A percentile compares a stretch with the other conserved stretches of the same genome.
These are phyloP conservation scores for Aeminium ludgeri DNA, from an alignment of 495 filamentous ascomycete genomes.

Conservation along the genomic window DNA sequence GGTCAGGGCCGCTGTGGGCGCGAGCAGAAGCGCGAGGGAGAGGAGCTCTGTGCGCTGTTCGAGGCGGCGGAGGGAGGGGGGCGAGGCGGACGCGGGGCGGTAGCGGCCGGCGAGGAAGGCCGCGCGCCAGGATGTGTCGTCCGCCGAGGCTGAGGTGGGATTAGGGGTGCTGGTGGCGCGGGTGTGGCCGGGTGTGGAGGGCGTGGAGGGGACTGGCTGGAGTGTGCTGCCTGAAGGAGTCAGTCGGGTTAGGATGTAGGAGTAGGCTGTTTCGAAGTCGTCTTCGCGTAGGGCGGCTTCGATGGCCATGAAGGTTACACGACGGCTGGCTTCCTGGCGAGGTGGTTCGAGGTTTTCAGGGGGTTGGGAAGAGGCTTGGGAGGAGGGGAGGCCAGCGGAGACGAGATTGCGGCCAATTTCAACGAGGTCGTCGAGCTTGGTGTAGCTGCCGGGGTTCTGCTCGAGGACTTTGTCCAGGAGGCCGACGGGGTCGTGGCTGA, in stretches of 20 bases:
- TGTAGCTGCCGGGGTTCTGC: conserved; percentile 74
- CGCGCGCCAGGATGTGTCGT: conserved; percentile 84
- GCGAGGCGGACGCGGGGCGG: conserved; percentile 34
- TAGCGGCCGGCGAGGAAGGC: conserved; percentile 78
- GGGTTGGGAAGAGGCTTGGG: neutral
- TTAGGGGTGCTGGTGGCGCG: conserved; percentile 1
- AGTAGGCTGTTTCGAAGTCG: conserved; percentile 95
- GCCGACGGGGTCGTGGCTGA: conserved; percentile 68
- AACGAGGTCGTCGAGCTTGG: conserved; percentile 68
- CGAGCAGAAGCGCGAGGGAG: conserved; percentile 64
- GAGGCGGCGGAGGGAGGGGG: conserved; percentile 40
- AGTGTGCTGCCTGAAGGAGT: conserved; percentile 4
- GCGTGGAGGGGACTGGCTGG: neutral
- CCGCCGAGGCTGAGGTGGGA: conserved; percentile 21
- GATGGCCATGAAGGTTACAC: conserved; percentile 77
- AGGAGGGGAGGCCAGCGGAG: conserved; percentile 38
- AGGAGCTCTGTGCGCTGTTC: conserved; percentile 86
- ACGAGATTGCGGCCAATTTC: conserved; percentile 62
- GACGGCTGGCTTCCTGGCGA: conserved; percentile 32
- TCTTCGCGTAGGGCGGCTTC: conserved; percentile 69
- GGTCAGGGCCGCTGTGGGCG: conserved; percentile 57
- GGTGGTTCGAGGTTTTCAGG: conserved; percentile 18
- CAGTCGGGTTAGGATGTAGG: conserved; percentile 64
- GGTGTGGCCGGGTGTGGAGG: conserved; percentile 4
- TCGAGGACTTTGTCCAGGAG: conserved; percentile 73